phyloP scores from a whole-genome alignment of 2,329 filamentous ascomycete species.

The Talaromyces funiculosus region DNA sequence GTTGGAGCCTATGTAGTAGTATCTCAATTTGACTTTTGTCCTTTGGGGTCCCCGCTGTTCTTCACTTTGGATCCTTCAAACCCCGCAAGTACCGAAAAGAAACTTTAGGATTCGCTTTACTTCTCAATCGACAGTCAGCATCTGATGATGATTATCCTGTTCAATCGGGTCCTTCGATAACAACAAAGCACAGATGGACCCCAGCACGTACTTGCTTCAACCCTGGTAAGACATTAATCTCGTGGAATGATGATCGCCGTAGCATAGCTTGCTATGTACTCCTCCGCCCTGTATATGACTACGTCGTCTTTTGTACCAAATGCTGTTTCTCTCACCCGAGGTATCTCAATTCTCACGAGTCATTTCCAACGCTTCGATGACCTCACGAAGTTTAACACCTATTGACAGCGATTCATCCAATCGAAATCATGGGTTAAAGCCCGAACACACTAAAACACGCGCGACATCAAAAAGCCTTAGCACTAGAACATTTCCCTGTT shows the following conservation, averaged over 20 bases:
- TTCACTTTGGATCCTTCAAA: neutral
- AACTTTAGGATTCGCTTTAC: too few species aligned
- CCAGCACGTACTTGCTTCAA: neutral
- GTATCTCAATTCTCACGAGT: neutral
- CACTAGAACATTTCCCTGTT: neutral
- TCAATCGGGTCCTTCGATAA: neutral
- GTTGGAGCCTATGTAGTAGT: neutral
- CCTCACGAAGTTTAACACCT: neutral
- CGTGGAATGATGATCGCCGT: neutral
- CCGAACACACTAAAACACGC: neutral
- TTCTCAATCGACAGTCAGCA: too few species aligned
- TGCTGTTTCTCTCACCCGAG: neutral
- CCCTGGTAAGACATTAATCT: neutral
- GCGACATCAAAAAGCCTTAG: neutral
- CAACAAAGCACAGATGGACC: neutral
- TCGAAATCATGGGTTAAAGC: neutral
- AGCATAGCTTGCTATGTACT: neutral
- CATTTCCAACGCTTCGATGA: neutral
- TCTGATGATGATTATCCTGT: neutral
- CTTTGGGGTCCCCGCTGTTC: constrained; percentile 1
- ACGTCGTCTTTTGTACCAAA: neutral
- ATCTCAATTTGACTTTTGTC: neutral
- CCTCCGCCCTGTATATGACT: too few species aligned
- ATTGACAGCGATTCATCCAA: neutral
- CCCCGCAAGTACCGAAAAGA: neutral